Evolutionary conservation across 1,284 basidiomycete genomes (phyloP).

Genomic region (Marasmius oreades): DNA sequence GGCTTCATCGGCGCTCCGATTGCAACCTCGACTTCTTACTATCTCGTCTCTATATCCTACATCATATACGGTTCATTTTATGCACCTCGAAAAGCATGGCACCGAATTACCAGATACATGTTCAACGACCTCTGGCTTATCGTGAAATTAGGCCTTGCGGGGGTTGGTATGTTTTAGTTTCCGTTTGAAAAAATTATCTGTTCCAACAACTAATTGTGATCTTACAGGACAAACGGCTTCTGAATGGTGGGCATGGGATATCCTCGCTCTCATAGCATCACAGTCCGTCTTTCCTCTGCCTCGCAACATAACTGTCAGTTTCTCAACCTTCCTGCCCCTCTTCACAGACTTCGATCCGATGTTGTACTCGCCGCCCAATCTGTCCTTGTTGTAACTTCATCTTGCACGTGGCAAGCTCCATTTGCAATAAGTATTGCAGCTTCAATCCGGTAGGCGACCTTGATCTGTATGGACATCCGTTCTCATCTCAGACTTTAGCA

Average conservation of each 20-base stretch:
- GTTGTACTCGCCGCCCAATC: conserved; percentile 68
- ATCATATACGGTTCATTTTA: conserved; percentile 72
- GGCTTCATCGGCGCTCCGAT: conserved; percentile 95
- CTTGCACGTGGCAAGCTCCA: conserved; percentile 83
- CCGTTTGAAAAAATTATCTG: not conserved
- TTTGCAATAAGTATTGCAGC: conserved; percentile 79
- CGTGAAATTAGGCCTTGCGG: conserved; percentile 72
- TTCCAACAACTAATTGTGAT: not conserved
- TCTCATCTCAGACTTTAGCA: conserved; percentile 33
- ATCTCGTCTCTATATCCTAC: conserved; percentile 71
- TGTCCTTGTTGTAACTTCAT: conserved; percentile 68
- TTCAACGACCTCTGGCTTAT: conserved; percentile 75
- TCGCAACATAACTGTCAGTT: too few species aligned
- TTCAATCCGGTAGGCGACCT: conserved; percentile 64
- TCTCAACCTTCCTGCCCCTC: not conserved
- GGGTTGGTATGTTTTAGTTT: conserved; percentile 49
- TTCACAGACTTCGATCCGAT: conserved; percentile 46
- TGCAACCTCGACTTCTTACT: conserved; percentile 86
- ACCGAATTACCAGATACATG: conserved; percentile 65
- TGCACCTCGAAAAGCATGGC: conserved; percentile 81
- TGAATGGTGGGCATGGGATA: conserved; percentile 94
- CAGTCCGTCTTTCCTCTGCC: conserved; percentile 33
- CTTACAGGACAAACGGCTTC: conserved; percentile 51
- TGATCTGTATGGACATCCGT: not conserved
- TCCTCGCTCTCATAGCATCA: conserved; percentile 59